Evolutionary conservation across 2,329 filamentous ascomycete species (phyloP), one percentile per base, ranked within the genome.

Genomic region (Celoporthe dispersa): DNA sequence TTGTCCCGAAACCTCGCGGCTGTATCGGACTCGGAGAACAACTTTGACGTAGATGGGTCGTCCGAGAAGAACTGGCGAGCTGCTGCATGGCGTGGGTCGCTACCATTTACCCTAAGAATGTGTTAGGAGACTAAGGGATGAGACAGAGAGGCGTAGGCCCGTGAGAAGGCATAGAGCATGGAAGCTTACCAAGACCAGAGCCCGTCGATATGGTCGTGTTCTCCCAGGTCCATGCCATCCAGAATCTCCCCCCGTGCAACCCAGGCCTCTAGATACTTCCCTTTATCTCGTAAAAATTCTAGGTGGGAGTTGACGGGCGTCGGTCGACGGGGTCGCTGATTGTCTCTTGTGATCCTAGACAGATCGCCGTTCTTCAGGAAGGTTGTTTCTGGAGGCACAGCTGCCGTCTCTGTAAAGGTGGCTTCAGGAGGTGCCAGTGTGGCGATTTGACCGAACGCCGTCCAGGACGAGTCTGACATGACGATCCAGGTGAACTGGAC

Each of bases 1-100:
- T 64, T 64, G 39, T 64, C 61, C 14, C 61, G 61, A 44, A 44
- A 64, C 25, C 61, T 44, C 8, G 61, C 39, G 39, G 61, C 61
- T 2, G 39, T 64, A 39, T 64, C 61, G n/a, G 61, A 33, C 7
- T 64, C 61, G 22, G 61, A 64, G n/a, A 64, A 64, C 2, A 64
- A 31, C 39, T 64, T 64, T 16, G 61, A 6, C 16, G 37, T 64
- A 22, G 37, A 44, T 22, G 61, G 61, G 14, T 64, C 61, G 28
- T 64, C 25, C n/a, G 61, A 64, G 39, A 64, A 64, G 61, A 64
- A 64, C 31, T 11, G 37, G 12, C 37, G 35, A 31, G 61, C 61
- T 35, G 61, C 61, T 48, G 37, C 61, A 44, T 64, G 61, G n/a
- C 61, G 61, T 64, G 61, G 37, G 39, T 64, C 61, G 25, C 61